phyloP scores from a whole-genome alignment of 805 yeast genomes.

The Tetrapisispora fleetii region DNA sequence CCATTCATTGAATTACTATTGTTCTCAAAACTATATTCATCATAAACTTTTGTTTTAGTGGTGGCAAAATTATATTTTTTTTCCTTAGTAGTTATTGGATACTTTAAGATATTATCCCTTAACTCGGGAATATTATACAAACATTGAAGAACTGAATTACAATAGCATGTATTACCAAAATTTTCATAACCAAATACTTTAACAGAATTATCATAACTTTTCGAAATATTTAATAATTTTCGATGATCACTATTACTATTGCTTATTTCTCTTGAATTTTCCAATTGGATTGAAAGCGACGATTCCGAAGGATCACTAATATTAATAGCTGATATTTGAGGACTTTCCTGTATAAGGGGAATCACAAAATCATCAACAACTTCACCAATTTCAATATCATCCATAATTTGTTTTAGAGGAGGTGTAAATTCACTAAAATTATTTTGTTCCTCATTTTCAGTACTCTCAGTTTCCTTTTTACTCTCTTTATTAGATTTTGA shows the following conservation, averaged over 20 bases:
- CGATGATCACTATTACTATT: not conserved
- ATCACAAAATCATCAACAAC: not conserved
- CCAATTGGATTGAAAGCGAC: not conserved
- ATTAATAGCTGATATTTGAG: slow-evolving; percentile 34
- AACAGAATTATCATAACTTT: slow-evolving; percentile 46
- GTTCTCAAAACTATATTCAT: slow-evolving; percentile 9
- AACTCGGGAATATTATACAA: slow-evolving; percentile 66
- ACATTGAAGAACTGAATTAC: slow-evolving; percentile 87
- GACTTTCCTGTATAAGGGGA: not conserved
- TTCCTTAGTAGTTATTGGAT: slow-evolving; percentile 33
- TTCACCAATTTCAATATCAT: not conserved
- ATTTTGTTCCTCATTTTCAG: not conserved
- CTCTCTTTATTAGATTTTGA: slow-evolving; percentile 4
- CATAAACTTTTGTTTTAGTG: slow-evolving; percentile 28
- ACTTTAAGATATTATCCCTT: slow-evolving; percentile 43
- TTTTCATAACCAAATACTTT: slow-evolving; percentile 76
- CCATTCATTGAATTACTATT: not conserved
- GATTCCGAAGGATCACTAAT: not conserved
- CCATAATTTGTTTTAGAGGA: not conserved
- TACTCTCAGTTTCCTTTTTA: not conserved
- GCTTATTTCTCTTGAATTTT: not conserved
- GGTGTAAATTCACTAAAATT: not conserved
- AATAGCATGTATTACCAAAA: slow-evolving; percentile 88
- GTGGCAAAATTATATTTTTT: slow-evolving; percentile 33
- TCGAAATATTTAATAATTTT: not conserved